phyloP scores from a whole-genome alignment of 2,329 filamentous ascomycete genomes.

The Didymella pinodella region DNA sequence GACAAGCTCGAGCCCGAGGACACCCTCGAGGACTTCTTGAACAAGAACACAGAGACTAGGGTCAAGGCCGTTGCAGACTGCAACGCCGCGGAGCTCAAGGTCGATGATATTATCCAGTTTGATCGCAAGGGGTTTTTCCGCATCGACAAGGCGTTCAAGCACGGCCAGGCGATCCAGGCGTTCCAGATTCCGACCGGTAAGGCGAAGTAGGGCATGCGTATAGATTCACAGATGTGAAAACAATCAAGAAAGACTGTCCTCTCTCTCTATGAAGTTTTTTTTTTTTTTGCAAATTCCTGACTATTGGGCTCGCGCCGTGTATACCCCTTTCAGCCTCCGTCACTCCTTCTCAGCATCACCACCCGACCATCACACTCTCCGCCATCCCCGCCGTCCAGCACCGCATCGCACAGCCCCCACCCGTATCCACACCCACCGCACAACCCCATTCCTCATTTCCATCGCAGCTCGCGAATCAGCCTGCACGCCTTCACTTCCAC shows the following conservation, averaged over 20 bases:
- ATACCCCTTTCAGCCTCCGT: too few relatives aligned
- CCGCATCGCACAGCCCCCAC: too few relatives aligned
- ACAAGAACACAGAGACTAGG: slow-evolving; percentile 75
- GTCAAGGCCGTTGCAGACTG: slow-evolving; percentile 80
- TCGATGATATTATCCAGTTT: slow-evolving; percentile 92
- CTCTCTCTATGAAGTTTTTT: too few relatives aligned
- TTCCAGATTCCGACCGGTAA: slow-evolving; percentile 77
- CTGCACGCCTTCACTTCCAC: too few relatives aligned
- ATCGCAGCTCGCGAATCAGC: too few relatives aligned
- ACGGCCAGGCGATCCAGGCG: slow-evolving; percentile 68
- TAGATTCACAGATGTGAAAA: not conserved
- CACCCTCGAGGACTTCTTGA: slow-evolving; percentile 82
- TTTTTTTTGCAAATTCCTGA: too few relatives aligned
- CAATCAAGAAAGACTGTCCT: not conserved
- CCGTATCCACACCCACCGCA: too few relatives aligned
- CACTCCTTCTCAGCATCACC: too few relatives aligned
- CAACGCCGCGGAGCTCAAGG: slow-evolving; percentile 79
- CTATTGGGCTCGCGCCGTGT: too few relatives aligned
- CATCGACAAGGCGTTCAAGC: slow-evolving; percentile 71
- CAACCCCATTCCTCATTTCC: too few relatives aligned
- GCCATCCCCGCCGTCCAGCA: too few relatives aligned
- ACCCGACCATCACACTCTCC: too few relatives aligned
- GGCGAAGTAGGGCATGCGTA: slow-evolving; percentile 37
- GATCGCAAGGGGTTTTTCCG: slow-evolving; percentile 93
- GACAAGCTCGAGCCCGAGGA: slow-evolving; percentile 90